phyloP scores from a whole-genome alignment of 2,329 filamentous ascomycete genomes.

The Chalara sp. region DNA sequence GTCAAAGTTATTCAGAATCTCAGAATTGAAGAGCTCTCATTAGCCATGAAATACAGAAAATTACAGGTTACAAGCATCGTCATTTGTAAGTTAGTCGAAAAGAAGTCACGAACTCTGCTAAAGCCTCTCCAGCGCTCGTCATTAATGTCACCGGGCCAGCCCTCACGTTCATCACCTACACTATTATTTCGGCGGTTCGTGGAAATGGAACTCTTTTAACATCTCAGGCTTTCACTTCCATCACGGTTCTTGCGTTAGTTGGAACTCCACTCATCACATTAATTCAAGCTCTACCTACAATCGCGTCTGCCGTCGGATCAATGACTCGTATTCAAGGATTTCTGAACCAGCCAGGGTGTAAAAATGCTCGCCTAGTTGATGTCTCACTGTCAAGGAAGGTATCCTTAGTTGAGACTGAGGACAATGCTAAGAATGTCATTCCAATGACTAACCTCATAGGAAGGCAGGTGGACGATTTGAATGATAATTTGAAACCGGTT shows the following conservation, averaged over 20 bases:
- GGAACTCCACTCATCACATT: not conserved
- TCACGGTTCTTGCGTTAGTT: slow-evolving; percentile 2
- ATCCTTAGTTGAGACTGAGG: no score
- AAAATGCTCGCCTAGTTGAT: no score
- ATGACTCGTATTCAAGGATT: slow-evolving; percentile 5
- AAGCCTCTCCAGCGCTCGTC: not conserved
- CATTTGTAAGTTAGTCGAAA: no score
- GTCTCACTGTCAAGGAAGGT: no score
- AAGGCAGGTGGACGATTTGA: no score
- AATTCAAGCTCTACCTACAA: not conserved
- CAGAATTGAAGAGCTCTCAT: slow-evolving; percentile 10
- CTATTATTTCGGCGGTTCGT: not conserved
- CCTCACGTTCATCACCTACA: slow-evolving; percentile 1
- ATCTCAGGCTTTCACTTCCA: slow-evolving; percentile 3
- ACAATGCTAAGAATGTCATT: no score
- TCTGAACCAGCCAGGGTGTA: not conserved
- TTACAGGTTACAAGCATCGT: no score
- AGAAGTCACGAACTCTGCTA: no score
- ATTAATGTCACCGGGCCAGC: not conserved
- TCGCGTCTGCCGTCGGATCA: not conserved
- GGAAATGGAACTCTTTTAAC: not conserved
- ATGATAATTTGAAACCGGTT: no score
- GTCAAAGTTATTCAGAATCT: slow-evolving; percentile 25
- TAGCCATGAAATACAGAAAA: slow-evolving; percentile 8
- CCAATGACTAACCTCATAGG: no score